Conservation (phyloP, 345 rosid genomes). For the Lepidium didymum region DNA sequence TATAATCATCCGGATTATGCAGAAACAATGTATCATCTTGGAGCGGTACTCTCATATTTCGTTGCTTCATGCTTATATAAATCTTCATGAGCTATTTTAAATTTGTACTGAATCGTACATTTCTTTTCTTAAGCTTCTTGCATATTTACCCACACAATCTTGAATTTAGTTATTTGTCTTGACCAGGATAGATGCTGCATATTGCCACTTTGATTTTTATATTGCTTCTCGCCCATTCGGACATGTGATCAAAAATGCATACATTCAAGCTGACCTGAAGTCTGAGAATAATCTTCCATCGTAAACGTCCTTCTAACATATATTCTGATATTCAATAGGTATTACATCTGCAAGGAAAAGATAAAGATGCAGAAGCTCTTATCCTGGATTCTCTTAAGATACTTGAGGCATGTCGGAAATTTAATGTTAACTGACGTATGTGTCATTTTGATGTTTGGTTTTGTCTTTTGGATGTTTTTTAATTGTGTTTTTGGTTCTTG, state of each 20-base stretch:
- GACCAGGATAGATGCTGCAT: no score
- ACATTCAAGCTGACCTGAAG: slow-evolving; percentile 1
- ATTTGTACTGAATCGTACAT: neutral
- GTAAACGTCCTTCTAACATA: slow-evolving; percentile 4
- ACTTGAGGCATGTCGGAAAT: slow-evolving; percentile 50
- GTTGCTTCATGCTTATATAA: neutral
- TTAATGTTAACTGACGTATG: neutral
- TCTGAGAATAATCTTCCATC: neutral
- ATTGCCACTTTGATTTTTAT: neutral
- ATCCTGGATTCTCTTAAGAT: slow-evolving; percentile 69
- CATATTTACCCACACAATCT: neutral
- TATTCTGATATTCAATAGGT: slow-evolving; percentile 37
- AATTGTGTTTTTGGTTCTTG: slow-evolving; percentile 4
- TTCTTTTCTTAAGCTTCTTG: neutral
- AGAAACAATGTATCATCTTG: slow-evolving; percentile 92
- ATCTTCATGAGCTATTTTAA: neutral
- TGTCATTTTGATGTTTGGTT: slow-evolving; percentile 10
- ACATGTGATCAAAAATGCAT: slow-evolving; percentile 1
- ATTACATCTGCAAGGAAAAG: slow-evolving; percentile 64
- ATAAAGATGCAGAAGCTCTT: slow-evolving; percentile 63
- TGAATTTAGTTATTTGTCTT: neutral
- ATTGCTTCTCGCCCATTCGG: neutral
- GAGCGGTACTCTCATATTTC: slow-evolving; percentile 42
- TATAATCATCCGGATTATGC: slow-evolving; percentile 61
- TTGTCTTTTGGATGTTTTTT: slow-evolving; percentile 12